Percentiles rank a stretch among this genome's conserved stretches.
Evolutionary conservation across 23 red algal species (phyloP).

Genomic region (Gracilaria gracilis): DNA sequence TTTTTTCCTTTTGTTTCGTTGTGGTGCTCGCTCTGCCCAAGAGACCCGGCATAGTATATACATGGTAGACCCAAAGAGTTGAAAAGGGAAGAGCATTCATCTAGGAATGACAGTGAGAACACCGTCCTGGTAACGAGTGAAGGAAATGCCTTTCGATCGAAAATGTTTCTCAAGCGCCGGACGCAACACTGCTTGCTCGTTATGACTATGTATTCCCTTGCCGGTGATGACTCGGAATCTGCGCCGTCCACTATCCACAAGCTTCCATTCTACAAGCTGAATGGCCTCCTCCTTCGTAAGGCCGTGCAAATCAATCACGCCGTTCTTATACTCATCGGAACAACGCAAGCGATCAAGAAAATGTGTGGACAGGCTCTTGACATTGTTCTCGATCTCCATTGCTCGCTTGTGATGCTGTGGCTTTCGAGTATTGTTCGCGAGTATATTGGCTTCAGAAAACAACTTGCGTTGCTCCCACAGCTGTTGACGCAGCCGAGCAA

Average conservation of each 20-base stretch:
- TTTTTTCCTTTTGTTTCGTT: neutral
- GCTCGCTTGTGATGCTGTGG: neutral
- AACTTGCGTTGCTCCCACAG: constrained; percentile 41
- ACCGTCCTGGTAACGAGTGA: constrained; percentile 33
- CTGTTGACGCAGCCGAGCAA: constrained; percentile 9
- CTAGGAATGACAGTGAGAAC: constrained; percentile 25
- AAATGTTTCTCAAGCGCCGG: constrained; percentile 66
- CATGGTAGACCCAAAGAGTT: neutral
- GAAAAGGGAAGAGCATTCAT: neutral
- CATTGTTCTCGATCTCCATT: constrained; percentile 10
- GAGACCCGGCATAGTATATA: neutral
- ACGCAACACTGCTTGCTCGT: constrained; percentile 55
- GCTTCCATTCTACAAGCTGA: constrained; percentile 66
- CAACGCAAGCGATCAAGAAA: constrained; percentile 35
- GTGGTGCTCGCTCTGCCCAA: neutral
- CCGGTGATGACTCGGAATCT: constrained; percentile 62
- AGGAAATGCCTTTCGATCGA: constrained; percentile 37
- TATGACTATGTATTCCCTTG: constrained; percentile 60
- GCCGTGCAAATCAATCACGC: constrained; percentile 55
- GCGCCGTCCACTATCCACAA: constrained; percentile 22
- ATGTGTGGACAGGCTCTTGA: constrained; percentile 21
- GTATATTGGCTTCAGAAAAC: neutral
- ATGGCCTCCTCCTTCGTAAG: constrained; percentile 64
- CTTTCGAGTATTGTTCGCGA: constrained; percentile 51
- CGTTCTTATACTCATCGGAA: constrained; percentile 46